Evolutionary conservation across 305 asterid genomes (phyloP), one percentile per base, ranked within the genome.

Genomic region (Euphrasia arctica): DNA sequence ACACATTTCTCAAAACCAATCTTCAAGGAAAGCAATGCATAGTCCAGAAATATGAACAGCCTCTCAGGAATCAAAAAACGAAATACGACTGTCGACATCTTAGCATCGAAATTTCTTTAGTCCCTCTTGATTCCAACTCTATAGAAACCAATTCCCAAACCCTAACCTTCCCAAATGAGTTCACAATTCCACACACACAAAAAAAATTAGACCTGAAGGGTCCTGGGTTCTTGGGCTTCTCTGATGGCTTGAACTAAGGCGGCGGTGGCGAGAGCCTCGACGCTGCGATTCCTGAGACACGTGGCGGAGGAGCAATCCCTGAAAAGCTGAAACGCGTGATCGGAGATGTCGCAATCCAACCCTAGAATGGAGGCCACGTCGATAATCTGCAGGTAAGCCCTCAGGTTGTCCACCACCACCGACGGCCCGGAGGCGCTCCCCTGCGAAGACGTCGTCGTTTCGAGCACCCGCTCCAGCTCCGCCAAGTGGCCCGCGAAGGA

Each of bases 201-300:
- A 11, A 56, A 25, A 55, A n/a, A 54, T 12, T 4, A 56, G 75
- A 91, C 98, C 93, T 91, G 98, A n/a, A 89, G 91, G 45, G 98
- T 92, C 74, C 98, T 78, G 25, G 98, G 98, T 74, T 90, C 95
- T 71, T 90, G 97, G 63, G 96, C 98, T 79, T 92, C 98, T 51
- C 98, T 81, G 54, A 90, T 92, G 45, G 98, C 97, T 77, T 90
- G 97, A 41, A 92, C 97, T 13, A 92, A 86, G 2, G 98, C 96
- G 39, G 98, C 97, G 34, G 97, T 90, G 45, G 98, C 98, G 9
- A 92, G 81, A 49, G 97, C 98, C 79, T 92, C 98, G 3, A 92
- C 94, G 60, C 97, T 92, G 28, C 97, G 87, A 80, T 92, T 92
- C 83, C 98, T 85, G 82, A 92, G 79, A 69, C 97, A 90, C 32